A percentile compares a stretch with the other conserved stretches of the same genome.
These are phyloP conservation scores for Begonia peltatifolia DNA, from an alignment of 306 rosid species.

Conservation along the genomic window DNA sequence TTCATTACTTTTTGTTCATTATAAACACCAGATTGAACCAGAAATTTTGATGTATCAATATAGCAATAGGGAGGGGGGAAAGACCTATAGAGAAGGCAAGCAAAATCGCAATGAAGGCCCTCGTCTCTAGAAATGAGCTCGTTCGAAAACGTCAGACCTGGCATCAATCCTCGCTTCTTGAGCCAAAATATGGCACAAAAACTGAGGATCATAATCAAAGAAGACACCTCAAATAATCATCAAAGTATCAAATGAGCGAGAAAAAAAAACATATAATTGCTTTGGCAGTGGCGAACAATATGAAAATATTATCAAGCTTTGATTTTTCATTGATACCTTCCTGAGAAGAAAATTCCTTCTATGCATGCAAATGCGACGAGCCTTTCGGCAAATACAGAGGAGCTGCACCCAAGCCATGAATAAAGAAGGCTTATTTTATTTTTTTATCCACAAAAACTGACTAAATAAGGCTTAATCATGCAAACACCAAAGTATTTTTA, in stretches of 20 bases:
- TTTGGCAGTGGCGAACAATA: not conserved
- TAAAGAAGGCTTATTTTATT: no score
- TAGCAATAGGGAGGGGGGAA: no score
- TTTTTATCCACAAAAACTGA: no score
- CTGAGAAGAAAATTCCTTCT: slow-evolving; percentile 91
- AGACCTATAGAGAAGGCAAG: slow-evolving; percentile 85
- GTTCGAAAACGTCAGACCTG: slow-evolving; percentile 81
- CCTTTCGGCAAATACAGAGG: slow-evolving; percentile 64
- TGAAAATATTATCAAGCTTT: not conserved
- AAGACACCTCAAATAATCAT: not conserved
- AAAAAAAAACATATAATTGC: slow-evolving; percentile 1
- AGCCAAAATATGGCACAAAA: slow-evolving; percentile 97
- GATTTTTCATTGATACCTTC: slow-evolving; percentile 42
- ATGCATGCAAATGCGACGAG: slow-evolving; percentile 85
- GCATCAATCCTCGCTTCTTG: slow-evolving; percentile 82
- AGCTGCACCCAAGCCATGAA: slow-evolving; percentile 8
- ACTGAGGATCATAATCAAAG: slow-evolving; percentile 26
- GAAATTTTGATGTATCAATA: no score
- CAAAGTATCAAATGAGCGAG: no score
- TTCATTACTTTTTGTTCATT: no score
- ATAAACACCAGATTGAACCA: no score
- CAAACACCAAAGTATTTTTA: no score
- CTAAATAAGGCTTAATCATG: no score
- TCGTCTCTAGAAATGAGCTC: slow-evolving; percentile 93
- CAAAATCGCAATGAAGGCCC: slow-evolving; percentile 94